Base-by-base conservation (phyloP, 305 asterid species). In the Solanum chacoense region DNA sequence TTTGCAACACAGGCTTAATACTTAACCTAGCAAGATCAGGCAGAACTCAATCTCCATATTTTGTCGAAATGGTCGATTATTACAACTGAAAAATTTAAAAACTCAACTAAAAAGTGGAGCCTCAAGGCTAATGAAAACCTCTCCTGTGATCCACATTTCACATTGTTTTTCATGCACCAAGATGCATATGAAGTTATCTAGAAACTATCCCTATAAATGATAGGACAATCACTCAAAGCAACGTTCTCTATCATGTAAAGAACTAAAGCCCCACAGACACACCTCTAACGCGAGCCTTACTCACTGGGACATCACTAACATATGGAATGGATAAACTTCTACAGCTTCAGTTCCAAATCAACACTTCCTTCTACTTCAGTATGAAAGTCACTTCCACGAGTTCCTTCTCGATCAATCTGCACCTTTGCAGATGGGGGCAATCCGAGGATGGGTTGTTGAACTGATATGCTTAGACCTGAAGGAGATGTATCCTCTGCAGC, bases 391-490 rank as follows among this genome's bases (percentile, higher is more conserved):
- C 84, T 22, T 77, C 84, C 31, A 36, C 1, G 11, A 36, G 20
- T 36, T 36, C 11, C 29, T n/a, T 74, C 85, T 65, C 88, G 91
- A 73, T 87, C 88, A 18, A 29, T 87, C 71, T 88, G 93, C 85
- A 78, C 28, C 88, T 89, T 88, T 59, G 92, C 88, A n/a, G 90
- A 69, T 8, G 95, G 98, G 89, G 91, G 93, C 90, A 95, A 96
- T 91, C 93, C 86, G 67, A 91, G 90, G 63, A 42, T 42, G 1
- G 18, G 16, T 4, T 40, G 16, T 4, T 42, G 55, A 42, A 42
- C 6, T 42, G 55, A 4, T 11, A 42, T 42, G 6, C 55, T 12
- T 42, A 42, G 18, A 12, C 55, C 55, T 12, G 6, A 11, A 42
- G 55, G 55, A 12, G 6, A 18, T 5, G 85, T 31, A 26, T 65